Conservation (phyloP, 1,284 basidiomycete species). For the Fomitiporia mediterranea region DNA sequence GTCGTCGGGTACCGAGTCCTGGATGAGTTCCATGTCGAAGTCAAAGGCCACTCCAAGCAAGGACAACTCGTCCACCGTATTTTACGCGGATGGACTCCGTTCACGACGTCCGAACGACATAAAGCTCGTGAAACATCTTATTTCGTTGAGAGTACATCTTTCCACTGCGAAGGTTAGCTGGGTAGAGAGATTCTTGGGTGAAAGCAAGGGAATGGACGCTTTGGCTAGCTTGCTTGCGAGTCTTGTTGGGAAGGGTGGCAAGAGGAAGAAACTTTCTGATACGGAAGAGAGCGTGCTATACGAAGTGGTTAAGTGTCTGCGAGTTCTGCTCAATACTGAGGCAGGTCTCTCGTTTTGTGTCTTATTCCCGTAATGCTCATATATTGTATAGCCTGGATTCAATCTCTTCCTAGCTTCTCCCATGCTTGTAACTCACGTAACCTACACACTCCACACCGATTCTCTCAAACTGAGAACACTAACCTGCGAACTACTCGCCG, state of each 20-base stretch:
- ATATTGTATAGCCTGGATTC: conserved; percentile 58
- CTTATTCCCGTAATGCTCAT: conserved; percentile 9
- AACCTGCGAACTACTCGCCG: conserved; percentile 76
- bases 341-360: too few species aligned
- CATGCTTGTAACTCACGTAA: conserved; percentile 67
- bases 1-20: conserved; percentile 51
- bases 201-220: conserved; percentile 62
- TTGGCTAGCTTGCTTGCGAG: conserved; percentile 53
- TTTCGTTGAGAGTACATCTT: conserved; percentile 81
- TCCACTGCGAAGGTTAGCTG: conserved; percentile 79
- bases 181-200: conserved; percentile 71
- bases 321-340: conserved; percentile 82
- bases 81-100: conserved; percentile 57
- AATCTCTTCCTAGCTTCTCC: conserved; percentile 61
- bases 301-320: conserved; percentile 76
- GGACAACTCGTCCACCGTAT: conserved; percentile 46
- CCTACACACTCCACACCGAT: conserved; percentile 63
- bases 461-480: conserved; percentile 71
- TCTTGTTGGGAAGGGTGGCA: conserved; percentile 60
- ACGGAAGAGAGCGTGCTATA: conserved; percentile 63
- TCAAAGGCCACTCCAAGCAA: conserved; percentile 29
- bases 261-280: conserved; percentile 54
- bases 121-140: conserved; percentile 72
- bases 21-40: conserved; percentile 29
- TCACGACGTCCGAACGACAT: conserved; percentile 48